phyloP scores from a whole-genome alignment of 108 stramenopile species.

The Skeletonema grethae region DNA sequence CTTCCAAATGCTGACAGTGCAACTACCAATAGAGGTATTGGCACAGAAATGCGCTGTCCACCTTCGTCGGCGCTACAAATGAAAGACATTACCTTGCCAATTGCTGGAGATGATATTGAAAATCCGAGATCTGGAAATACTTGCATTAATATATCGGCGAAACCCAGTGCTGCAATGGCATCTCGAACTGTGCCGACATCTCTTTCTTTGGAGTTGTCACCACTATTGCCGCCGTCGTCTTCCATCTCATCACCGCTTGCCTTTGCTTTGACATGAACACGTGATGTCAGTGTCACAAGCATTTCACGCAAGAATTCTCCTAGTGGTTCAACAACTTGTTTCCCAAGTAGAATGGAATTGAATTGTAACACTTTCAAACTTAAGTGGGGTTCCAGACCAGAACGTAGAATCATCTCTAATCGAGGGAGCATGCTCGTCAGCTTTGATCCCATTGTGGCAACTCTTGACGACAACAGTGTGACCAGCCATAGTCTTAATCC shows the following conservation, averaged over 20 bases:
- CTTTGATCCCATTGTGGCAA: constrained; percentile 31
- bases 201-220: constrained; percentile 10
- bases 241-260: constrained; percentile 20
- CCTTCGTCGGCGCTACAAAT: not conserved
- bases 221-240: constrained; percentile 8
- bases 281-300: constrained; percentile 35
- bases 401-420: constrained; percentile 26
- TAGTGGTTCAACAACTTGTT: constrained; percentile 31
- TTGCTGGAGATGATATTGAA: constrained; percentile 24
- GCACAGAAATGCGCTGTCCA: not conserved
- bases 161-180: constrained; percentile 37
- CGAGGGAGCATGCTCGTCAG: constrained; percentile 42
- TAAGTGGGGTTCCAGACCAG: constrained; percentile 35
- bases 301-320: constrained; percentile 21
- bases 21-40: constrained; percentile 23
- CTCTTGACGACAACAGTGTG: constrained; percentile 23
- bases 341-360: constrained; percentile 37
- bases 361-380: constrained; percentile 42
- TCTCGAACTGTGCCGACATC: constrained; percentile 20
- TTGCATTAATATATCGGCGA: constrained; percentile 35
- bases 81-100: constrained; percentile 20
- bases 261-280: constrained; percentile 22
- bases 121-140: constrained; percentile 34
- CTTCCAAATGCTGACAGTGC: constrained; percentile 25
- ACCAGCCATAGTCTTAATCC: constrained; percentile 42